phyloP scores from a whole-genome alignment of 2,329 filamentous ascomycete genomes.

The Plectosphaerella sp. region DNA sequence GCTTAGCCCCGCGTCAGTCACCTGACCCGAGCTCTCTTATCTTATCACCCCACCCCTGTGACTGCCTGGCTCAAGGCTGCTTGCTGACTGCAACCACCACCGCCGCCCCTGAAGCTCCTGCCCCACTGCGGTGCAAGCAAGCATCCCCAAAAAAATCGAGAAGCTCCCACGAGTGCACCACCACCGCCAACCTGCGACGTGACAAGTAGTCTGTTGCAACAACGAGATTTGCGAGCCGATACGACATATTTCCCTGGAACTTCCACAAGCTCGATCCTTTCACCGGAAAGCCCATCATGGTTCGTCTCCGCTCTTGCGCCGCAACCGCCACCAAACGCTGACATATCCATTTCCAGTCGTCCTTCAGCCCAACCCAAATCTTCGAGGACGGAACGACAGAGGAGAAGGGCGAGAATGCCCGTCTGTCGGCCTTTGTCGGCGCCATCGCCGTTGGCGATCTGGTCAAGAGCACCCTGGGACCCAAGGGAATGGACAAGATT shows the following conservation, averaged over 20 bases:
- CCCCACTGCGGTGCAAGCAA: not conserved
- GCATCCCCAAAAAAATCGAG: conserved; percentile 3
- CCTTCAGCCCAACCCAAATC: conserved; percentile 91
- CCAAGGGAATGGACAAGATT: conserved; percentile 99
- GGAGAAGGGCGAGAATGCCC: conserved; percentile 98
- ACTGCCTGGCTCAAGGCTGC: not conserved
- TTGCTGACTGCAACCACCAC: not conserved
- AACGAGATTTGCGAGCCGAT: not conserved
- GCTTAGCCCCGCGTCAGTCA: conserved; percentile 4
- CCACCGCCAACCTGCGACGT: not conserved
- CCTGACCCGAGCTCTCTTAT: conserved; percentile 1
- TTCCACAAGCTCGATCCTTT: too few species aligned
- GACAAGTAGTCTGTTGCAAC: not conserved
- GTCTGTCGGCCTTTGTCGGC: conserved; percentile 95
- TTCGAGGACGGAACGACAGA: conserved; percentile 95
- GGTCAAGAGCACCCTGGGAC: conserved; percentile 94
- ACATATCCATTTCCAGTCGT: conserved; percentile 31
- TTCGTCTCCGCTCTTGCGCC: not conserved
- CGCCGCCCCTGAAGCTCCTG: not conserved
- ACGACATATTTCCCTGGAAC: too few species aligned
- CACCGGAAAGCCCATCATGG: conserved; percentile 2
- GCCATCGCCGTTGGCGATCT: conserved; percentile 96
- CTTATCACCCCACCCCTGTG: not conserved
- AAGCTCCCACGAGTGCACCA: conserved; percentile 1
- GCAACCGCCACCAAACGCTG: not conserved